phyloP scores from a whole-genome alignment of 1,284 basidiomycete species.

The Anthracocystis panici-leucophaei region DNA sequence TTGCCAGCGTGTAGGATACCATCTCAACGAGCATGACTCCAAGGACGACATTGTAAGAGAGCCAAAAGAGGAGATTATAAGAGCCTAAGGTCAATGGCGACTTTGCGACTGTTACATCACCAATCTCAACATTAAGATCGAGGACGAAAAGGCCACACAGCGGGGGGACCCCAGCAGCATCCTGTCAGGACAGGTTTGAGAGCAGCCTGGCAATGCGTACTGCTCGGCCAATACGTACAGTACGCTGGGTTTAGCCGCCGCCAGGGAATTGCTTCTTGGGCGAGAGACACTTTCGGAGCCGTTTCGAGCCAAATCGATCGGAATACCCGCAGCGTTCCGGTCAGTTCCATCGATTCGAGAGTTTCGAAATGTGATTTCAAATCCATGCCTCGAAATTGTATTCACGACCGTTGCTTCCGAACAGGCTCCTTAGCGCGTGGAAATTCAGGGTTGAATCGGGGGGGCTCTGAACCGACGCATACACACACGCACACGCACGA shows the following conservation, averaged over 20 bases:
- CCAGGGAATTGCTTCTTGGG: background rate
- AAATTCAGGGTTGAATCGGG: background rate
- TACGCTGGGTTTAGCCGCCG: background rate
- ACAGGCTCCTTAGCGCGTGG: constrained; percentile 4
- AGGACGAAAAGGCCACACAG: too few species aligned
- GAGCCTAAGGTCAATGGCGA: too few species aligned
- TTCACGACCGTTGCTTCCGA: constrained; percentile 21
- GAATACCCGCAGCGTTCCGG: constrained; percentile 13
- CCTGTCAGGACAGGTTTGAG: too few species aligned
- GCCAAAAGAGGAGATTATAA: too few species aligned
- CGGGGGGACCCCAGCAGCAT: too few species aligned
- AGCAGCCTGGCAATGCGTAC: too few species aligned
- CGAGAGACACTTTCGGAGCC: background rate
- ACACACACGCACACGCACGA: background rate
- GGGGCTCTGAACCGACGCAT: background rate
- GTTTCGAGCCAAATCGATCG: constrained; percentile 1
- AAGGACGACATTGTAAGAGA: too few species aligned
- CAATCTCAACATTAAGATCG: too few species aligned
- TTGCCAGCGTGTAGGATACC: background rate
- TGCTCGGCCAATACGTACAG: constrained; percentile 4
- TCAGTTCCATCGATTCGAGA: constrained; percentile 6
- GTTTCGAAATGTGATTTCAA: constrained; percentile 1
- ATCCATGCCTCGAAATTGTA: background rate
- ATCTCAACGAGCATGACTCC: too few species aligned
- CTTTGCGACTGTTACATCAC: too few species aligned